Evolutionary conservation across 345 rosid genomes (phyloP), one percentile per base, ranked within the genome.

Genomic region (Pistacia integerrima): DNA sequence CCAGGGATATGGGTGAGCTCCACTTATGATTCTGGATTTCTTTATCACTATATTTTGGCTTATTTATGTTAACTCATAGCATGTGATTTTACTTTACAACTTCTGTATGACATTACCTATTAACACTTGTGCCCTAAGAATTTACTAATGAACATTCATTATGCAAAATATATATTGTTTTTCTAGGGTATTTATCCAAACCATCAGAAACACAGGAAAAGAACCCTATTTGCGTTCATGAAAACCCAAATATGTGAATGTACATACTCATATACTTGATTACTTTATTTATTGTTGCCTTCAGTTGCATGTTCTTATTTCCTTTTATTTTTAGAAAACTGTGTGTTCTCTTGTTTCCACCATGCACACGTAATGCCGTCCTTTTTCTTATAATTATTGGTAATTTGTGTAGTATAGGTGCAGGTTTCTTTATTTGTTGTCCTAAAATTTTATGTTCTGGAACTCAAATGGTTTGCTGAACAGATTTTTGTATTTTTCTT

Each of bases 1-100:
- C 98, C 44, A 82, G 91, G 78, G 97, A 91, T 66, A 91, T 83
- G 84, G 98, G 98, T 96, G 78, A 87, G 70, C 78, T 66, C 28
- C 33, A 51, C 65, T 70, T 58, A 72, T 62, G n/a, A 25, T 69
- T 67, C 63, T 2, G 35, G 16, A 61, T 58, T 64, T 52, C 25
- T 11, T 51, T 62, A 14, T 36, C 41, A 20, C 62, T 20, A 13
- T 74, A 54, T 64, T 38, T 74, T 54, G 22, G 30, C 52, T 52
- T 46, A 67, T 28, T 30, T 0, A 41, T 18, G 62, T 57, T 20
- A 59, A 18, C 33, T 59, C 64, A 18, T 28, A 25, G 71, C 8
- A 22, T 67, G 6, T 14, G 14, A 22, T 49, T 22, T 30, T 49
- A 49, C 71, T 67, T 28, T 18, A 18, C 59, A 51, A 25, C 59